Base-by-base conservation (phyloP, 371 early-diverging fungal species). In the Lichtheimia ornata region DNA sequence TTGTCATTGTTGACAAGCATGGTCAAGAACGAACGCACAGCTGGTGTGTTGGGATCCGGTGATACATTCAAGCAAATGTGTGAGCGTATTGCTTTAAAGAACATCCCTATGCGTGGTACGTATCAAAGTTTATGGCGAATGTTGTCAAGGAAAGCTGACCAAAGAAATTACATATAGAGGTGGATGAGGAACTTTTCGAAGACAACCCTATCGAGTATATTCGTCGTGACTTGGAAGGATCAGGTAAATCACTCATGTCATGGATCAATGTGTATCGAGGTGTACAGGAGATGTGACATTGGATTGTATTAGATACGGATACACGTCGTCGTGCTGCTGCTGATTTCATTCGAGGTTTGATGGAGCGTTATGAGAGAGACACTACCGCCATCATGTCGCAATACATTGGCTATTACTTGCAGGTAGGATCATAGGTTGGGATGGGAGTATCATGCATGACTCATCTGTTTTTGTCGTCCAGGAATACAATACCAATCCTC, bases 161-260 rank as follows among this genome's bases (percentile, higher is more conserved):
- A 4, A 43, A 18, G n/a, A 13, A 17, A 9, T 41, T 28, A 53
- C 20, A 18, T 63, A 18, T 53, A 90, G 94, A 87, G 58, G 74
- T 85, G 9, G 99, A 99, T 66, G 93, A 93, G 75, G 98, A 97
- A 63, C 68, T 94, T 57, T 97, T 97, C 73, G 95, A 97, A 68
- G 98, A 97, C 68, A 97, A 97, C 51, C 95, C 97, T 6, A 88
- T 97, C 63, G 96, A 94, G 55, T 97, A 88, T 69, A 92, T 97
- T 65, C 85, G 95, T 18, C 82, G 94, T 58, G 97, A 97, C 72
- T 67, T 97, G n/a, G 98, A 98, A 70, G 95, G 95, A 40, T 88
- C 91, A 27, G 89, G 88, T 88, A 71, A 50, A 18, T n/a, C 6
- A 41, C 20, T 24, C 2, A 12, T 40, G 47, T 17, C 12, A 14